Percentiles rank a stretch among this genome's conserved stretches.
Evolutionary conservation across 1,284 basidiomycete genomes (phyloP).

Genomic region (Mycena sp.): DNA sequence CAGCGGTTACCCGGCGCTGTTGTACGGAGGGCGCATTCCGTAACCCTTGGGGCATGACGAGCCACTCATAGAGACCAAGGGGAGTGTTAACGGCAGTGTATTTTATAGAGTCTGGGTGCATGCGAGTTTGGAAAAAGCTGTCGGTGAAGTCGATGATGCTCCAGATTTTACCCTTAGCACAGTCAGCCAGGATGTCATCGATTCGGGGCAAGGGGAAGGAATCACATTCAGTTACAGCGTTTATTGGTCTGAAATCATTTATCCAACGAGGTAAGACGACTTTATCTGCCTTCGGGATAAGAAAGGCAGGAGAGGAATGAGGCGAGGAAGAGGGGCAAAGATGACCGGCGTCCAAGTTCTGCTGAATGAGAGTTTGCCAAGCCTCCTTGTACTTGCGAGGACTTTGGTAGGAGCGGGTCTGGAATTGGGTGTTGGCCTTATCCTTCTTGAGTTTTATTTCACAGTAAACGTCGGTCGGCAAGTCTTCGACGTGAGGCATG

Average conservation of each 20-base stretch:
- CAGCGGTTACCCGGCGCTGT: conserved; percentile 43
- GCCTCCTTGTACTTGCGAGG: conserved; percentile 11
- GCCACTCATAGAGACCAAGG: too few species aligned
- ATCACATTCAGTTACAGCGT: conserved; percentile 20
- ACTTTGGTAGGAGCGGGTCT: background rate
- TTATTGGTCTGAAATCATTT: conserved; percentile 23
- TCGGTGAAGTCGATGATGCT: too few species aligned
- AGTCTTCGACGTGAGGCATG: too few species aligned
- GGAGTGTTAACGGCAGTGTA: too few species aligned
- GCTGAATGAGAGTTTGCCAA: conserved; percentile 12
- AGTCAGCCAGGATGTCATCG: too few species aligned
- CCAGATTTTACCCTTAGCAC: too few species aligned
- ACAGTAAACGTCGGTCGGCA: conserved; percentile 20
- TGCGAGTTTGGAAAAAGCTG: too few species aligned
- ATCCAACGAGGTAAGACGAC: conserved; percentile 24
- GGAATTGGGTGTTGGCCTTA: background rate
- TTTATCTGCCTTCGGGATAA: conserved; percentile 24
- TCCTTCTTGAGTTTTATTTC: conserved; percentile 26
- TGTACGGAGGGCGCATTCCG: conserved; percentile 50
- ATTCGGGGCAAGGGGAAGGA: conserved; percentile 44
- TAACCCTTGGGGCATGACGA: too few species aligned
- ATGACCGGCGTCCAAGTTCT: conserved; percentile 17
- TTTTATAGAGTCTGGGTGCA: too few species aligned
- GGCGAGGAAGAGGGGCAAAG: conserved; percentile 20
- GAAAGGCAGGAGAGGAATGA: conserved; percentile 22